These are phyloP conservation scores for Tetrapisispora arboricola DNA, from an alignment of 805 yeast species.

Conservation along the genomic window DNA sequence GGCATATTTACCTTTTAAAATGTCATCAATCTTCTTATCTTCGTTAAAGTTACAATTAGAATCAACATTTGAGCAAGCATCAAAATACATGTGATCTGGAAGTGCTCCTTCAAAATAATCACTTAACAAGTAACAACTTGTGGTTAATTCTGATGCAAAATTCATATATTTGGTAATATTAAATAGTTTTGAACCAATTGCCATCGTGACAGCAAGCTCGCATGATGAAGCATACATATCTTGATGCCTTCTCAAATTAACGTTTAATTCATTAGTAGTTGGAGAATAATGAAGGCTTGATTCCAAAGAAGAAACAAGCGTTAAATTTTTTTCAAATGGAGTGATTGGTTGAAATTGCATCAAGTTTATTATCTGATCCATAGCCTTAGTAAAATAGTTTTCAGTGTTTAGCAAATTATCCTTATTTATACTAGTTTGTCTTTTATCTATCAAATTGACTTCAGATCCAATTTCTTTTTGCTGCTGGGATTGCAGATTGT, in stretches of 20 bases:
- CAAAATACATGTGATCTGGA: slow-evolving; percentile 27
- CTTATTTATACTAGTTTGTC: background rate
- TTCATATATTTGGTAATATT: slow-evolving; percentile 27
- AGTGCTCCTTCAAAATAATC: slow-evolving; percentile 27
- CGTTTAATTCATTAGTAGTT: slow-evolving; percentile 16
- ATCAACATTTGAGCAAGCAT: slow-evolving; percentile 5
- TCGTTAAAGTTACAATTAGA: slow-evolving; percentile 12
- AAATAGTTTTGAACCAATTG: slow-evolving; percentile 37
- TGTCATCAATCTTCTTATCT: slow-evolving; percentile 14
- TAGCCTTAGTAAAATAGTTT: slow-evolving; percentile 30
- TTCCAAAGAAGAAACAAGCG: slow-evolving; percentile 13
- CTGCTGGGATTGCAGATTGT: too few relatives aligned
- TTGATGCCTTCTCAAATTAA: slow-evolving; percentile 22
- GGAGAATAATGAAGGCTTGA: slow-evolving; percentile 14
- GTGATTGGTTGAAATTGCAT: slow-evolving; percentile 38
- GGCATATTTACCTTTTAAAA: slow-evolving; percentile 13
- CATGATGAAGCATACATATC: slow-evolving; percentile 42
- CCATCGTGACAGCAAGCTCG: slow-evolving; percentile 45
- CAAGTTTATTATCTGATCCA: slow-evolving; percentile 30
- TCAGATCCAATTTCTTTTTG: too few relatives aligned
- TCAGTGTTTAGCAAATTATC: slow-evolving; percentile 5
- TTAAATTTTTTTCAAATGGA: slow-evolving; percentile 25
- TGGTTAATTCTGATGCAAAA: slow-evolving; percentile 35
- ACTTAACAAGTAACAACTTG: slow-evolving; percentile 40
- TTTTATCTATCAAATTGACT: background rate